These are phyloP conservation scores for Phytophthora cactorum DNA, from an alignment of 352 stramenopile species.

Conservation along the genomic window DNA sequence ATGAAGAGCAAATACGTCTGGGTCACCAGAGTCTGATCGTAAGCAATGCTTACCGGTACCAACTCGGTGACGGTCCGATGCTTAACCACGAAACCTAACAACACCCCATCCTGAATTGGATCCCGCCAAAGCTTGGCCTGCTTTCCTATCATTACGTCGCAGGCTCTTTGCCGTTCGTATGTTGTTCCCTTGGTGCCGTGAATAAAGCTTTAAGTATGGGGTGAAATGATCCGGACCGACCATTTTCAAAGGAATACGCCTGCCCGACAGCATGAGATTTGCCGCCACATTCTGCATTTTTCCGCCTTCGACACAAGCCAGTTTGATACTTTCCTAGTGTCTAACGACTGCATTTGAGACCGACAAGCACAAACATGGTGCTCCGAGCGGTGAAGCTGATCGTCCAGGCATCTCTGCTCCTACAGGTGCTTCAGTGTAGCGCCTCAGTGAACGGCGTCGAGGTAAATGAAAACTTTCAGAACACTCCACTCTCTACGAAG, in stretches of 20 bases:
- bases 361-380: conserved; percentile 30
- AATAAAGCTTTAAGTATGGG: neutral
- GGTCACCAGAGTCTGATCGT: neutral
- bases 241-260: neutral
- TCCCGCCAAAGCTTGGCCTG: conserved; percentile 27
- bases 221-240: conserved; percentile 3
- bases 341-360: conserved; percentile 11
- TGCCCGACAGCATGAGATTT: conserved; percentile 31
- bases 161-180: conserved; percentile 25
- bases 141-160: conserved; percentile 36
- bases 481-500: conserved; percentile 9
- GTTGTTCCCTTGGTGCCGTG: neutral
- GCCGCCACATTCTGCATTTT: conserved; percentile 35
- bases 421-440: conserved; percentile 24
- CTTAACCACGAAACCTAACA: conserved; percentile 24
- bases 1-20: too few relatives aligned
- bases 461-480: conserved; percentile 32
- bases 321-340: conserved; percentile 17
- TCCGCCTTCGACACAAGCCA: conserved; percentile 23
- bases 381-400: conserved; percentile 29
- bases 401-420: conserved; percentile 20
- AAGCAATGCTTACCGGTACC: conserved; percentile 10
- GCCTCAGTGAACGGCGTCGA: conserved; percentile 9
- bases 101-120: conserved; percentile 30
- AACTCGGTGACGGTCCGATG: too few relatives aligned